Evolutionary conservation across 768 basidiomycete genomes (phyloP).

Genomic region (Fibroporia radiculosa): DNA sequence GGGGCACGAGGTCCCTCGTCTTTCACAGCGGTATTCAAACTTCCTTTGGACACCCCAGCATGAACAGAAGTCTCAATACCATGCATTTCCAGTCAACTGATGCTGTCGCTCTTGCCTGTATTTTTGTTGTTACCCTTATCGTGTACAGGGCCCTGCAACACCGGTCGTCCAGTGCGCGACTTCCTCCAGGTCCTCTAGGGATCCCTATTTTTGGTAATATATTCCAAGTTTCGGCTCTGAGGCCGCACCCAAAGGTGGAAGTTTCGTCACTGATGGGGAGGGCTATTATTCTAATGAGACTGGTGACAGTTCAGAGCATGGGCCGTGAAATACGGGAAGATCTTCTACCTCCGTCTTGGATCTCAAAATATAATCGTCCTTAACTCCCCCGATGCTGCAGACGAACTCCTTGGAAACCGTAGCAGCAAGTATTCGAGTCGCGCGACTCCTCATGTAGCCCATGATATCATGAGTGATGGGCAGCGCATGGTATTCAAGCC

Average conservation of each 20-base stretch:
- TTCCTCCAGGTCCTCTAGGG: slow-evolving; percentile 26
- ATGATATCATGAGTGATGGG: slow-evolving; percentile 24
- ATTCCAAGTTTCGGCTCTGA: slow-evolving; percentile 22
- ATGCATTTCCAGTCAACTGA: no score
- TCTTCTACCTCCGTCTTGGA: slow-evolving; percentile 22
- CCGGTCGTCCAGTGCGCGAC: no score
- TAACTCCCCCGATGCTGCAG: slow-evolving; percentile 13
- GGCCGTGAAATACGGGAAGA: slow-evolving; percentile 23
- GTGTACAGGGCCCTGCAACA: no score
- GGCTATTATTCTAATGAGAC: background rate
- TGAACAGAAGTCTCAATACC: no score
- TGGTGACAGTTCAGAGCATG: slow-evolving; percentile 20
- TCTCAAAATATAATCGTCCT: slow-evolving; percentile 13
- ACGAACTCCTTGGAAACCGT: slow-evolving; percentile 19
- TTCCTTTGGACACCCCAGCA: no score
- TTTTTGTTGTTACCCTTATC: no score
- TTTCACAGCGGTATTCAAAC: no score
- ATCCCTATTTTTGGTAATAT: slow-evolving; percentile 27
- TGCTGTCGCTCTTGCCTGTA: no score
- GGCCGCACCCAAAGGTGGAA: slow-evolving; percentile 23
- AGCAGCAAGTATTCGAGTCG: slow-evolving; percentile 22
- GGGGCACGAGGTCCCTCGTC: no score
- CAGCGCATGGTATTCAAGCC: slow-evolving; percentile 23
- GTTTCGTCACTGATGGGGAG: no score
- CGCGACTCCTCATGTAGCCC: slow-evolving; percentile 22